Conservation (phyloP, 2,329 filamentous ascomycete species). For the Sporothrix euskadiensis region DNA sequence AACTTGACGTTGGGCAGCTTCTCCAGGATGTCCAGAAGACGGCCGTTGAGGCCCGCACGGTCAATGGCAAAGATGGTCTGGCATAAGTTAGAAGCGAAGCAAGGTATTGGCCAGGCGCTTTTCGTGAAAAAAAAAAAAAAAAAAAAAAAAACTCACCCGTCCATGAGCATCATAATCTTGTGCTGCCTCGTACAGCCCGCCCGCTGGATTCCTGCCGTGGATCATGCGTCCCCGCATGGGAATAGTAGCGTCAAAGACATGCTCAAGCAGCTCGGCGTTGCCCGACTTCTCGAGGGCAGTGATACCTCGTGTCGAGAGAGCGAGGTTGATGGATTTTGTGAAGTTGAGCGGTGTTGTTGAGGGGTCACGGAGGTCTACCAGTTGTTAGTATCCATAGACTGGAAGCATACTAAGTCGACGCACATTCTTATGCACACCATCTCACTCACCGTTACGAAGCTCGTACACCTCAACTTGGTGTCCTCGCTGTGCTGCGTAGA, state of each 20-base stretch:
- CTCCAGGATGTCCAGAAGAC: constrained; percentile 80
- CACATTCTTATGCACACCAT: neutral
- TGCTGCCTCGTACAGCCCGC: constrained; percentile 70
- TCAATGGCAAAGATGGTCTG: constrained; percentile 86
- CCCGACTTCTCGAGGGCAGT: constrained; percentile 76
- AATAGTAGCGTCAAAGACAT: constrained; percentile 75
- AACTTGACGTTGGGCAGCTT: constrained; percentile 84
- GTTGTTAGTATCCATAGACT: neutral
- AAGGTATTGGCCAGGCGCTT: neutral
- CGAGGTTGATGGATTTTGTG: constrained; percentile 97
- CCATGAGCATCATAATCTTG: constrained; percentile 91
- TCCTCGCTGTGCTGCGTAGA: constrained; percentile 88
- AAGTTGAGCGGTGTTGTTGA: constrained; percentile 87
- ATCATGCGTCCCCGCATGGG: constrained; percentile 98
- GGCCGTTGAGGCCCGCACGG: constrained; percentile 77
- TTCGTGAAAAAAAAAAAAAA: neutral
- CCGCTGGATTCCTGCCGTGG: constrained; percentile 66
- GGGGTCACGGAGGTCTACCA: constrained; percentile 80
- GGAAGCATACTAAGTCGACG: neutral
- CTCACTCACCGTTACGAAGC: constrained; percentile 71
- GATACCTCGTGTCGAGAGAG: constrained; percentile 89
- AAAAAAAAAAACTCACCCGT: constrained; percentile 57
- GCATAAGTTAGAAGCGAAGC: neutral
- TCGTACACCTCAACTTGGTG: constrained; percentile 94
- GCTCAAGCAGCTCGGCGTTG: constrained; percentile 66